phyloP scores from a whole-genome alignment of 192 early-diverging fungal species.

The Coemansia sp. region DNA sequence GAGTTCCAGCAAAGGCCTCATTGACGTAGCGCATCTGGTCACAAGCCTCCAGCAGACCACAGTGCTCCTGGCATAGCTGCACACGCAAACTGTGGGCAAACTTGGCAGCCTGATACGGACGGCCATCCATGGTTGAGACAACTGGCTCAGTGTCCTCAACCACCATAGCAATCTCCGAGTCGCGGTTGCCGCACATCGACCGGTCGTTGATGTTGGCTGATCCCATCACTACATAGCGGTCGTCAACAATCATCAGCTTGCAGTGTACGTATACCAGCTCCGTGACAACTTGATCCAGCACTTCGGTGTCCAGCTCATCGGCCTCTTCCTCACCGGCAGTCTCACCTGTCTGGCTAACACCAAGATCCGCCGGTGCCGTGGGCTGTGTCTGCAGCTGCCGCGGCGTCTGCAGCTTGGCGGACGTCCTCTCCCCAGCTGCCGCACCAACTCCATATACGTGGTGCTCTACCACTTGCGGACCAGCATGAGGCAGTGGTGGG shows the following conservation, averaged over 20 bases:
- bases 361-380: slow-evolving; percentile 23
- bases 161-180: slow-evolving; percentile 85
- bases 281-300: slow-evolving; percentile 60
- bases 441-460: slow-evolving; percentile 27
- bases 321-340: slow-evolving; percentile 9
- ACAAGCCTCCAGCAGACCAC: slow-evolving; percentile 62
- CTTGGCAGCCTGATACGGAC: slow-evolving; percentile 68
- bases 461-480: slow-evolving; percentile 46
- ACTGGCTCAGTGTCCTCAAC: slow-evolving; percentile 72
- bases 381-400: slow-evolving; percentile 12
- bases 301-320: slow-evolving; percentile 21
- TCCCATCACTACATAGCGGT: slow-evolving; percentile 77
- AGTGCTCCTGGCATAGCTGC: slow-evolving; percentile 79
- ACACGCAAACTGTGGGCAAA: slow-evolving; percentile 75
- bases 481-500: slow-evolving; percentile 17
- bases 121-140: slow-evolving; percentile 70
- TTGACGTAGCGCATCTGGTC: slow-evolving; percentile 51
- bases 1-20: slow-evolving; percentile 43
- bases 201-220: slow-evolving; percentile 93
- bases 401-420: neutral
- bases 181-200: slow-evolving; percentile 80
- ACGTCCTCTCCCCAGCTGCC: neutral
- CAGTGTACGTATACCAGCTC: slow-evolving; percentile 87
- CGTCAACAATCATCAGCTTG: slow-evolving; percentile 86
- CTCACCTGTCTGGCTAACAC: neutral